Conservation (phyloP, 2,329 filamentous ascomycete species). For the Aspergillus arachidicola region DNA sequence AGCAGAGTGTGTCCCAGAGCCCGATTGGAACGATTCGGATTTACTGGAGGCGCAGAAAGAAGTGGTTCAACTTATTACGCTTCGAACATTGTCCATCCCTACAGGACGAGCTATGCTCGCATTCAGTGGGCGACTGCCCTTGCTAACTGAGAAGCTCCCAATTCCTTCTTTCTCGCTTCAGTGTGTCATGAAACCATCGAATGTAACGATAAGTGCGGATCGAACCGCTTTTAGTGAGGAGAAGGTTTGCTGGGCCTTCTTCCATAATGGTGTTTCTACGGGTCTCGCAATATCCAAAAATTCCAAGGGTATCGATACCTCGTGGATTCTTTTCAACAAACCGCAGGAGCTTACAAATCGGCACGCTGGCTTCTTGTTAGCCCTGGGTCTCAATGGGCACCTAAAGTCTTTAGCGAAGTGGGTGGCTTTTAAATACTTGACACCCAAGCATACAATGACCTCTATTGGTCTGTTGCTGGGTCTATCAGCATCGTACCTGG, state of each 20-base stretch:
- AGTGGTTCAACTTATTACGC: constrained; percentile 81
- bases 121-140: constrained; percentile 81
- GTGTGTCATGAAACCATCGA: constrained; percentile 87
- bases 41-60: constrained; percentile 91
- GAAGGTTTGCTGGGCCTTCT: constrained; percentile 97
- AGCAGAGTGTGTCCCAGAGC: constrained; percentile 74
- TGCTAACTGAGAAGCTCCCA: constrained; percentile 89
- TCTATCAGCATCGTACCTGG: constrained; percentile 88
- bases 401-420: constrained; percentile 94
- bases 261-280: constrained; percentile 93
- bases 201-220: constrained; percentile 91
- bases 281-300: constrained; percentile 87
- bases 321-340: constrained; percentile 99
- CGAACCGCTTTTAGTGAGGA: constrained; percentile 87
- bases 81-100: constrained; percentile 85
- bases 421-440: constrained; percentile 99
- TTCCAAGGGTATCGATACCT: constrained; percentile 93
- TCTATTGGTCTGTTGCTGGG: constrained; percentile 93
- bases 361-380: constrained; percentile 92
- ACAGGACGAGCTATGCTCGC: constrained; percentile 84
- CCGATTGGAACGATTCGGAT: constrained; percentile 80
- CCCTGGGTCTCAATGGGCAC: constrained; percentile 90
- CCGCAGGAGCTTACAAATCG: constrained; percentile 89
- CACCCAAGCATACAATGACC: constrained; percentile 98
- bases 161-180: constrained; percentile 90